Base-by-base conservation (phyloP, 208 protist genomes). In the Trypanosoma rangeli region DNA sequence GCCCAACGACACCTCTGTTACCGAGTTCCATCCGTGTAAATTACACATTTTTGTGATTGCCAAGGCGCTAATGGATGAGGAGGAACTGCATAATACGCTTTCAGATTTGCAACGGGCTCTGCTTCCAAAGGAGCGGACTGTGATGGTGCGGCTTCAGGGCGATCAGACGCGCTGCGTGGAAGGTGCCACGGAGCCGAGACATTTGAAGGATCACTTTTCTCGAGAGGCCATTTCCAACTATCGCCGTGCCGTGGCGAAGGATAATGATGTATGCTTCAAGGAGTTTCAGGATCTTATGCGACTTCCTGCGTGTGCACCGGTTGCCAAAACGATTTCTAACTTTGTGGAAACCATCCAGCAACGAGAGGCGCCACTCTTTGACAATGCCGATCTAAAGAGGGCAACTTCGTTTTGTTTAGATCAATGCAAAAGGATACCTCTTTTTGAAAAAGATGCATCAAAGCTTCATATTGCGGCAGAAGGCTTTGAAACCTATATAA, bases 401-500 rank as follows among this genome's bases (percentile, higher is more conserved):
- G 65, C 66, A 28, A 70, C 72, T 35, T 50, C 15, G 2, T n/a
- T 53, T 22, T 79, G 72, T 20, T 37, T 74, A 55, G 42, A 77
- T 44, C 29, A 82, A 33, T 67, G 81, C 39, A 62, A 49, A 8
- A 42, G 69, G 28, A 82, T 84, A 5, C 65, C 68, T 0, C 35
- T 59, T 2, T 64, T 88, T 49, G 60, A 54, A 20, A 1, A 35
- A 3, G 60, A 84, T 31, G 9, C 24, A 12, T 37, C 59, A 29
- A 70, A 70, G 42, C 12, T 62, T 20, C 74, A 70, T 16, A 74
- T 89, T 9, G 60, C 85, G 16, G 56, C 42, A 29, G 87, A 95
- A 57, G 90, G 90, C 39, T 70, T 95, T 54, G 90, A 95, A 68
- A 84, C 82, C 57, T 93, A 90, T 75, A 77, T 90, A 20, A 92